These are phyloP conservation scores for Galerina marginata DNA, from an alignment of 768 basidiomycete genomes.

Conservation along the genomic window DNA sequence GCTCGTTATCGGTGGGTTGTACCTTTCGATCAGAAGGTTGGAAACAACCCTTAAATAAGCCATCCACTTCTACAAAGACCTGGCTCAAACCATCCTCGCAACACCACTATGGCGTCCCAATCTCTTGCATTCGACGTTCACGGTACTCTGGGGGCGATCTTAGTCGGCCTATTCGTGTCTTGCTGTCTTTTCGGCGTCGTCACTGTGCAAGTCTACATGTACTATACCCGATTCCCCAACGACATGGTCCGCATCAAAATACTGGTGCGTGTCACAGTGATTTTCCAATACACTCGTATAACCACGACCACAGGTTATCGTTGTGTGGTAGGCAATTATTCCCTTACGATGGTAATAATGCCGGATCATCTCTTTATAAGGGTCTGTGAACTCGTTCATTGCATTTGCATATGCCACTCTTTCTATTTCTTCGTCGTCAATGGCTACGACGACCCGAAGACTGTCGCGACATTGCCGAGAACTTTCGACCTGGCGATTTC, in stretches of 20 bases:
- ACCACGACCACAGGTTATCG: neutral
- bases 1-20: too few relatives aligned
- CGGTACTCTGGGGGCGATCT: neutral
- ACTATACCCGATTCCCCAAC: neutral
- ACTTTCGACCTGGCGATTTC: too few relatives aligned
- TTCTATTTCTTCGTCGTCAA: neutral
- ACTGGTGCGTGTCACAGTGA: neutral
- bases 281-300: too few relatives aligned
- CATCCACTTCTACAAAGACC: too few relatives aligned
- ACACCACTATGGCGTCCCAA: too few relatives aligned
- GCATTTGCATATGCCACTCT: neutral
- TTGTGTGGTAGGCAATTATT: neutral
- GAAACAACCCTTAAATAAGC: too few relatives aligned
- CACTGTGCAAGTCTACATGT: neutral
- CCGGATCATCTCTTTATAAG: neutral
- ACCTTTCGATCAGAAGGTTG: too few relatives aligned
- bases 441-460: neutral
- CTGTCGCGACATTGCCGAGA: too few relatives aligned
- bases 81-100: too few relatives aligned
- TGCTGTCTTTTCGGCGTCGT: constrained; percentile 5
- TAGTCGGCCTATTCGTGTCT: constrained; percentile 4
- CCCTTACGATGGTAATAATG: too few relatives aligned
- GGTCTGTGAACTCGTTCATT: neutral
- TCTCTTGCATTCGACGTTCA: neutral
- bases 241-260: neutral